Conservation (phyloP, 2,329 filamentous ascomycete genomes). For the Bipolaris sorokiniana region DNA sequence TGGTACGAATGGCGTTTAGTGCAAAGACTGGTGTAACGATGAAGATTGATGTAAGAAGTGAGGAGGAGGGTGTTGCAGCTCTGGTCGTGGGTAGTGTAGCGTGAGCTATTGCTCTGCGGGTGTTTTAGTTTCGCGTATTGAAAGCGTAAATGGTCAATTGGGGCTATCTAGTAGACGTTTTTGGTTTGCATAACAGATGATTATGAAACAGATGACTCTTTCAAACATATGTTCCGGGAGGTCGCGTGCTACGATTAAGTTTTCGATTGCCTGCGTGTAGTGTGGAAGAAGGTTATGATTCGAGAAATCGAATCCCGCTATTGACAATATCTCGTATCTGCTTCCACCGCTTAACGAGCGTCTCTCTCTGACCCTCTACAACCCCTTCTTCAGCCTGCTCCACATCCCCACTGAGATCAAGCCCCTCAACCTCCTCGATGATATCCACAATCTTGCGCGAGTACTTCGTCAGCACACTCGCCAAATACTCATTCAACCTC, state of each 20-base stretch:
- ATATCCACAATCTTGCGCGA: slow-evolving; percentile 36
- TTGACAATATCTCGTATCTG: slow-evolving; percentile 44
- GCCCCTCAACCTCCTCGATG: slow-evolving; percentile 33
- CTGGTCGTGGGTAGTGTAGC: slow-evolving; percentile 85
- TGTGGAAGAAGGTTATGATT: background rate
- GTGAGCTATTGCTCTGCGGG: slow-evolving; percentile 51
- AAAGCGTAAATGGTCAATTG: slow-evolving; percentile 12
- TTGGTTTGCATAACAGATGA: slow-evolving; percentile 14
- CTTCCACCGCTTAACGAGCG: slow-evolving; percentile 44
- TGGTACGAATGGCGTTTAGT: slow-evolving; percentile 91
- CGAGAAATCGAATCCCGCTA: slow-evolving; percentile 17
- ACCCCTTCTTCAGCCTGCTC: background rate
- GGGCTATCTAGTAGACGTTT: slow-evolving; percentile 12
- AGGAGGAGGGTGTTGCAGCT: slow-evolving; percentile 88
- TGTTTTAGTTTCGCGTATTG: slow-evolving; percentile 7
- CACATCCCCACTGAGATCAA: slow-evolving; percentile 23
- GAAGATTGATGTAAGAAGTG: slow-evolving; percentile 89
- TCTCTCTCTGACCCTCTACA: slow-evolving; percentile 31
- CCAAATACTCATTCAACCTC: slow-evolving; percentile 48
- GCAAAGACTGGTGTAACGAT: slow-evolving; percentile 93
- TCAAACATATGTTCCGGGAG: background rate
- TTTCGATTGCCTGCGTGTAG: too few species aligned
- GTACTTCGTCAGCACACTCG: slow-evolving; percentile 38
- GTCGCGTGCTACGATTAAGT: background rate
- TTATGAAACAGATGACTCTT: slow-evolving; percentile 10